Percentiles rank a stretch among this genome's conserved stretches.
These are phyloP conservation scores for Malassezia obtusa DNA, from an alignment of 1,284 basidiomycete species.

Conservation along the genomic window DNA sequence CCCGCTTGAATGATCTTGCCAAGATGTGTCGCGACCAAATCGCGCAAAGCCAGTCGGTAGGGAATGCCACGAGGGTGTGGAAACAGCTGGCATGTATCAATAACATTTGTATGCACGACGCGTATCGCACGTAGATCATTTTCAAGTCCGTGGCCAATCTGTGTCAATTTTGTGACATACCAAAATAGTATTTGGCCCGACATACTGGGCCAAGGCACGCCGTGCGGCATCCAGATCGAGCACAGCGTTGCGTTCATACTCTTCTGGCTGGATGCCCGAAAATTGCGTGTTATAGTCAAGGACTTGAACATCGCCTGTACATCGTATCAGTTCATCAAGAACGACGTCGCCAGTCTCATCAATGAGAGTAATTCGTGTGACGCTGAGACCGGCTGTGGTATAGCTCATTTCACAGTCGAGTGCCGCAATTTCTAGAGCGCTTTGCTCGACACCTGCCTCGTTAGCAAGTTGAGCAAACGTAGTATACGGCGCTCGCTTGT, in stretches of 20 bases:
- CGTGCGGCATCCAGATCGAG: constrained; percentile 26
- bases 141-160: constrained; percentile 41
- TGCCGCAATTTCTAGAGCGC: constrained; percentile 30
- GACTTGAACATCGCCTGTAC: constrained; percentile 19
- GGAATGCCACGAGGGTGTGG: constrained; percentile 39
- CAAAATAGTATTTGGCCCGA: constrained; percentile 32
- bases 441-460: neutral
- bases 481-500: constrained; percentile 32
- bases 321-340: constrained; percentile 32
- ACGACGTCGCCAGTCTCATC: constrained; percentile 34
- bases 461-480: constrained; percentile 20
- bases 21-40: constrained; percentile 29
- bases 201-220: constrained; percentile 25
- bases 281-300: constrained; percentile 44
- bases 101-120: constrained; percentile 31
- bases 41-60: constrained; percentile 33
- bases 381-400: constrained; percentile 37
- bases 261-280: constrained; percentile 33
- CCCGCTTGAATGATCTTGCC: constrained; percentile 39
- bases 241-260: constrained; percentile 25
- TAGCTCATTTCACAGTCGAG: constrained; percentile 44
- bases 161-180: constrained; percentile 4
- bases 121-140: constrained; percentile 41
- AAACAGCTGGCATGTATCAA: constrained; percentile 39
- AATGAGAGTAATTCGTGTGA: constrained; percentile 40